phyloP scores from a whole-genome alignment of 176 grass and related monocot species.

The Melocanna baccifera region DNA sequence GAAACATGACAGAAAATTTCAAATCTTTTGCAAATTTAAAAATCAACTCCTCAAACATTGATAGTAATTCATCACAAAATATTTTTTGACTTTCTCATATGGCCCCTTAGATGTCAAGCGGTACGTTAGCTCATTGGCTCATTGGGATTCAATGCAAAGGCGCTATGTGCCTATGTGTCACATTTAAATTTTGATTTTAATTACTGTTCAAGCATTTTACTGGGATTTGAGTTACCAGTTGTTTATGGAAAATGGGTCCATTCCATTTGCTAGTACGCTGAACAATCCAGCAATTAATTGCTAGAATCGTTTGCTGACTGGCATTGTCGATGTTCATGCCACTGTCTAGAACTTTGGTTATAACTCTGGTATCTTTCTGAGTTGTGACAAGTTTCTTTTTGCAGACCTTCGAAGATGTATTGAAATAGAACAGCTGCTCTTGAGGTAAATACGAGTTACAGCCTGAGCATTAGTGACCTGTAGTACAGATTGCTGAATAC shows the following conservation, averaged over 20 bases:
- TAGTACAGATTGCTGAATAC: constrained; percentile 1
- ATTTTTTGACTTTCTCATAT: too few species aligned
- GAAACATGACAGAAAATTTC: too few species aligned
- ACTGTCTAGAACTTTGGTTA: neutral
- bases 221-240: neutral
- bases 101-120: constrained; percentile 29
- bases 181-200: neutral
- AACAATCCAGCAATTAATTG: neutral
- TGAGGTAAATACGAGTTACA: constrained; percentile 51
- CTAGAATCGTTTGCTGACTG: neutral
- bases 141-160: constrained; percentile 71
- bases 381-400: constrained; percentile 26
- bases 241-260: neutral
- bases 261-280: neutral
- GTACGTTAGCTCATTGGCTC: constrained; percentile 57
- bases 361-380: neutral
- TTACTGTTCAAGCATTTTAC: neutral
- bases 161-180: constrained; percentile 24
- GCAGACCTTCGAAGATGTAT: constrained; percentile 72
- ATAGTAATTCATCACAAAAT: too few species aligned
- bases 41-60: too few species aligned
- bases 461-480: constrained; percentile 19
- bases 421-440: constrained; percentile 62
- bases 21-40: too few species aligned
- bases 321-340: neutral